Base-by-base conservation (phyloP, 352 stramenopile species). In the Vaucheria bursata region DNA sequence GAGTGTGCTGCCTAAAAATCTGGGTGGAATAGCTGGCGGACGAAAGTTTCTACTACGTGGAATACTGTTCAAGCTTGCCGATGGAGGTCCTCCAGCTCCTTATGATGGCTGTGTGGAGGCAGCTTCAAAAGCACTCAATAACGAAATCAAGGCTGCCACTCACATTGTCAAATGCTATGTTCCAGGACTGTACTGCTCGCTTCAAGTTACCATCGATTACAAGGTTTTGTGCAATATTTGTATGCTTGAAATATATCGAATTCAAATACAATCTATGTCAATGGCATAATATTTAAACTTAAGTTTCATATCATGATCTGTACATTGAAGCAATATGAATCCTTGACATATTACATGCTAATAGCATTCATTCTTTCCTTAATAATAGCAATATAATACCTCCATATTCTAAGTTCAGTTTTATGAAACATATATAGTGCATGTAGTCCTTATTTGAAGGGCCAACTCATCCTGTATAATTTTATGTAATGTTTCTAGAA, bases 191-290 rank as follows among this genome's bases (percentile, higher is more conserved):
- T 59, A 64, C 35, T 82, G 37, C 49, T 45, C 77, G 0, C 52
- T 82, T 33, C 77, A 82, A 36, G 74, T 52, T 38, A 36, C 78
- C 35, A 82, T 82, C n/a, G 71, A 77, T 59, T 82, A 80, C 77
- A 79, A 79, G 71, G 77, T 72, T n/a, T n/a, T n/a, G n/a, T n/a
- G n/a, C n/a, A n/a, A n/a, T n/a, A n/a, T n/a, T n/a, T n/a, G n/a
- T n/a, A n/a, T n/a, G n/a, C n/a, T n/a, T n/a, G n/a, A n/a, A n/a
- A n/a, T n/a, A n/a, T n/a, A n/a, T n/a, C n/a, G n/a, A n/a, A n/a
- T n/a, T n/a, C n/a, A n/a, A n/a, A n/a, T n/a, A n/a, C n/a, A n/a
- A n/a, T n/a, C n/a, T n/a, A n/a, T n/a, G n/a, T n/a, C n/a, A n/a
- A n/a, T n/a, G n/a, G n/a, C n/a, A n/a, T n/a, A n/a, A n/a, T n/a